These are phyloP conservation scores for Fusarium sp. DNA, from an alignment of 2,329 filamentous ascomycete genomes.

Conservation along the genomic window DNA sequence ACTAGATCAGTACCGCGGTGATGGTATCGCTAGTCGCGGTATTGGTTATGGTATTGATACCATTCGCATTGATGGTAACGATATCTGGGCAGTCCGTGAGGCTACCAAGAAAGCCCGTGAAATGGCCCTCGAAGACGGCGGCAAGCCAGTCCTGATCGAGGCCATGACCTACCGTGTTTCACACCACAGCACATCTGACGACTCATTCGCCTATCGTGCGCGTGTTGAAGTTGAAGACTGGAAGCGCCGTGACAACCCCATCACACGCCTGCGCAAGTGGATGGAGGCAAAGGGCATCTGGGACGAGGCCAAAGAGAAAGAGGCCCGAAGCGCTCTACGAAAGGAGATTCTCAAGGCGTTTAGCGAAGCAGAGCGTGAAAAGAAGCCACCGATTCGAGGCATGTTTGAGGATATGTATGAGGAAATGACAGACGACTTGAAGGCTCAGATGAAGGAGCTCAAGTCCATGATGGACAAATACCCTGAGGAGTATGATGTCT, in stretches of 20 bases:
- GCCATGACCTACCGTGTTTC: constrained; percentile 98
- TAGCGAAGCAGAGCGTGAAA: constrained; percentile 82
- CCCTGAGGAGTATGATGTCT: constrained; percentile 90
- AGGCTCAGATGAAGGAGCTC: constrained; percentile 77
- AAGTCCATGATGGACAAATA: constrained; percentile 84
- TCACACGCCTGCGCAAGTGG: constrained; percentile 88
- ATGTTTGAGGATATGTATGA: constrained; percentile 94
- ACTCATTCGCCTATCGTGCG: constrained; percentile 95
- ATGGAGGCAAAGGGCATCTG: constrained; percentile 86
- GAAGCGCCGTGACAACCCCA: constrained; percentile 91
- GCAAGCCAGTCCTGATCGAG: constrained; percentile 87
- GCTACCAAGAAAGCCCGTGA: constrained; percentile 81
- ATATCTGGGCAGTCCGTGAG: constrained; percentile 88
- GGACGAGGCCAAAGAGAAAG: constrained; percentile 85
- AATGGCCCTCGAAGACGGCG: constrained; percentile 83
- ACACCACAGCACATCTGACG: constrained; percentile 96
- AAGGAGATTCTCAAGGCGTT: constrained; percentile 88
- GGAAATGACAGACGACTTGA: constrained; percentile 82
- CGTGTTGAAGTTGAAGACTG: constrained; percentile 95
- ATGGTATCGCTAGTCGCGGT: constrained; percentile 88
- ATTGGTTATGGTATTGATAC: constrained; percentile 95
- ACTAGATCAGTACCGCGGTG: constrained; percentile 89
- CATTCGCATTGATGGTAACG: constrained; percentile 92
- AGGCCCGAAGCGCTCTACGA: constrained; percentile 71
- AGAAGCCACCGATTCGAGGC: constrained; percentile 76